Evolutionary conservation across 176 grass and related monocot genomes (phyloP), one percentile per base, ranked within the genome.

Genomic region (Stipa capillata): DNA sequence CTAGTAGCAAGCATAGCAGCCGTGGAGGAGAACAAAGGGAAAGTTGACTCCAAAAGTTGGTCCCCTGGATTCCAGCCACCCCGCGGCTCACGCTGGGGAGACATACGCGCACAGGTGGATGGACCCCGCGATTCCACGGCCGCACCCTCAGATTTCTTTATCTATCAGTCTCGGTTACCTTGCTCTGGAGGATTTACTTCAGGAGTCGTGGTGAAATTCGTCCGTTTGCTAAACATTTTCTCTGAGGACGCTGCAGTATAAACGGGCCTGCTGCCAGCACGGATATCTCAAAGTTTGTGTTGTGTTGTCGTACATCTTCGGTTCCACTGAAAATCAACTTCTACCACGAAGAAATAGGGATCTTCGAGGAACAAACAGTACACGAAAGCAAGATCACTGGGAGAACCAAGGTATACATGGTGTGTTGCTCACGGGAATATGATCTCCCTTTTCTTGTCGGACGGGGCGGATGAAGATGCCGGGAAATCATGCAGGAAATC

Each of bases 31-130:
- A 41, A 79, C 45, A 78, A 72, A 39, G 25, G 17, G 3, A 32
- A 78, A 34, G 50, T 21, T 43, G 40, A 17, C 66, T 53, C 31
- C 73, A 7, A 17, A 9, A 11, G 20, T 5, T 52, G 51, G 86
- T 88, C 45, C 66, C 86, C 86, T 42, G 42, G 60, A 88, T 88
- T 45, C 76, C 81, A 75, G 56, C 52, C 76, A 54, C 42, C 42
- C 68, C 59, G 59, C 25, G 60, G 60, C 72, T 60, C 50, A 12
- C 74, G 86, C 18, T 49, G 29, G 40, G 80, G 80, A 55, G 40
- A 82, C 79, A 69, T 4, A 6, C n/a, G 21, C 77, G 44, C 16
- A 24, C 17, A 55, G 66, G 21, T 45, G 84, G 77, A 68, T 17
- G 39, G 77, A 64, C 32, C 49, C 39, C 21, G 45, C 37, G 59